A percentile compares a stretch with the other conserved stretches of the same genome.
phyloP scores from a whole-genome alignment of 2,329 filamentous ascomycete species.

The Diaporthe amygdali region DNA sequence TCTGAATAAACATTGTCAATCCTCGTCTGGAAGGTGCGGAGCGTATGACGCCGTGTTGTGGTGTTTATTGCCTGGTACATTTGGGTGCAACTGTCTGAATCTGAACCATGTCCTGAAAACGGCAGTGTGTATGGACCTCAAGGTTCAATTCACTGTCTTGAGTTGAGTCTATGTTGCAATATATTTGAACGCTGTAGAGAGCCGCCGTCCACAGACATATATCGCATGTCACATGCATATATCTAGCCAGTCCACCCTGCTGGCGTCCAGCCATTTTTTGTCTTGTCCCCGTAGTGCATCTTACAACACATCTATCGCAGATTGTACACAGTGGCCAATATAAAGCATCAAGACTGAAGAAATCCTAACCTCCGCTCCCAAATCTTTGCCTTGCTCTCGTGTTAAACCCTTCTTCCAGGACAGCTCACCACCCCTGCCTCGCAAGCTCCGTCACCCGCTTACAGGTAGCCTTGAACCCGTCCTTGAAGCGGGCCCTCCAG shows the following conservation, averaged over 20 bases:
- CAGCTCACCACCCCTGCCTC: slow-evolving; percentile 77
- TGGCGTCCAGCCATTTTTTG: background rate
- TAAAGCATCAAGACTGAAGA: background rate
- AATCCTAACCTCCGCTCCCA: background rate
- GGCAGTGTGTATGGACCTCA: fast-evolving
- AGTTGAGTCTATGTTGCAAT: background rate
- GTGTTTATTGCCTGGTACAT: background rate
- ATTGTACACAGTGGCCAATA: background rate
- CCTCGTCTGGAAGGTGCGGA: no score
- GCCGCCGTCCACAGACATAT: background rate
- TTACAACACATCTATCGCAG: background rate
- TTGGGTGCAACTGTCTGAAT: no score
- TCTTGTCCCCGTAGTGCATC: background rate
- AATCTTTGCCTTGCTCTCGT: background rate
- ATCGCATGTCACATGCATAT: background rate
- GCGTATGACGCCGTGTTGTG: no score
- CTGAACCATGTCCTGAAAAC: background rate
- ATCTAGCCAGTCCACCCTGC: background rate
- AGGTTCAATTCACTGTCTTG: no score
- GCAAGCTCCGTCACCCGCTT: slow-evolving; percentile 71
- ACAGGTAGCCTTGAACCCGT: slow-evolving; percentile 70
- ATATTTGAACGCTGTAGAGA: background rate
- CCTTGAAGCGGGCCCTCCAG: slow-evolving; percentile 73
- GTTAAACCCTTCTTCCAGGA: background rate
- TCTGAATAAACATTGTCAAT: no score